Evolutionary conservation across 1,284 basidiomycete species (phyloP).

Genomic region (Sporisorium graminicola): DNA sequence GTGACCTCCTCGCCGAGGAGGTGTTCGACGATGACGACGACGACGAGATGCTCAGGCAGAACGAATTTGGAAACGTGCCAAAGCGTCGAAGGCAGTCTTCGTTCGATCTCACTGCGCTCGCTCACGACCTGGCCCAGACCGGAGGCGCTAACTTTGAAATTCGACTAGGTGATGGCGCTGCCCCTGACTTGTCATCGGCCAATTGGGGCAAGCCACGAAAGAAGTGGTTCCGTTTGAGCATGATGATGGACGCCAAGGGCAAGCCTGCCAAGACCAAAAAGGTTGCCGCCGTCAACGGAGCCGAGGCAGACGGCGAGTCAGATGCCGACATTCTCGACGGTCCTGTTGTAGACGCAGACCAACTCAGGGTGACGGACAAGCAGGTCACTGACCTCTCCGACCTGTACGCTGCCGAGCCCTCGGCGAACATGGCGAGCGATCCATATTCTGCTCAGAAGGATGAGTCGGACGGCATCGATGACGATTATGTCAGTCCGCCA

Average conservation of each 20-base stretch:
- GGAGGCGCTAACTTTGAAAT: slow-evolving; percentile 46
- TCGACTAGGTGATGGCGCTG: slow-evolving; percentile 34
- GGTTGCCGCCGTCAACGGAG: slow-evolving; percentile 8
- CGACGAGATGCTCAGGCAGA: slow-evolving; percentile 12
- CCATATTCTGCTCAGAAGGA: not conserved
- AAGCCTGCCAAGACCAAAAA: slow-evolving; percentile 31
- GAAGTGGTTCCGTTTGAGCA: slow-evolving; percentile 55
- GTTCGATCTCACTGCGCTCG: slow-evolving; percentile 26
- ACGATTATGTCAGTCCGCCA: slow-evolving; percentile 57
- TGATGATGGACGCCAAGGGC: slow-evolving; percentile 48
- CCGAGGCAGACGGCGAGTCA: slow-evolving; percentile 36
- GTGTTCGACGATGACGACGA: slow-evolving; percentile 6
- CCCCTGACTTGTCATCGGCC: slow-evolving; percentile 48
- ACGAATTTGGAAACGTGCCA: slow-evolving; percentile 21
- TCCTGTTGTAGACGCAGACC: slow-evolving; percentile 3
- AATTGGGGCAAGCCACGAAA: slow-evolving; percentile 57
- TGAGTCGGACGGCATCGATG: slow-evolving; percentile 49
- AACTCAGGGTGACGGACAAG: slow-evolving; percentile 1
- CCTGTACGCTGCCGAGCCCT: slow-evolving; percentile 29
- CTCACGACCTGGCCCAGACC: slow-evolving; percentile 31
- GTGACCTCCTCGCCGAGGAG: slow-evolving; percentile 35
- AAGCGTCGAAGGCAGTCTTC: slow-evolving; percentile 26
- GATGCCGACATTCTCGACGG: slow-evolving; percentile 29
- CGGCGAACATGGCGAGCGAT: slow-evolving; percentile 18
- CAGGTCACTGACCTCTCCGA: slow-evolving; percentile 20